phyloP scores from a whole-genome alignment of 148 eudicot species.

The Beta vulgaris region DNA sequence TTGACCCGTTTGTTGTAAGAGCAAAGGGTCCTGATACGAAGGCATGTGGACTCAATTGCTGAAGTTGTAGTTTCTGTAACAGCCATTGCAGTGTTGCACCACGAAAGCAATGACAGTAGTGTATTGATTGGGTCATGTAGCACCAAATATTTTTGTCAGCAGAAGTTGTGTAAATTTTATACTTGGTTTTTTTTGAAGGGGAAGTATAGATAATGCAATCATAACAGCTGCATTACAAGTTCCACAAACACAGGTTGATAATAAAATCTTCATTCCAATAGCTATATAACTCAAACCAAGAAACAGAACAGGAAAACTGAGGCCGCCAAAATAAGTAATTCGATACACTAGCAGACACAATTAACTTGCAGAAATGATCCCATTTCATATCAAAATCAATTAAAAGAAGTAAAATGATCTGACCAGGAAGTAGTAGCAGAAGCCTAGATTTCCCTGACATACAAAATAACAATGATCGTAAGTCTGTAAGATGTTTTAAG shows the following conservation, averaged over 20 bases:
- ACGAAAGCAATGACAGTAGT: conserved; percentile 7
- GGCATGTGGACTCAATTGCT: conserved; percentile 89
- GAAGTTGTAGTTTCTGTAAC: conserved; percentile 24
- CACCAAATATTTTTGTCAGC: conserved; percentile 20
- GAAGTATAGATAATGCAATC: conserved; percentile 27
- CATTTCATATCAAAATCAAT: not conserved
- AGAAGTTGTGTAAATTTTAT: conserved; percentile 2
- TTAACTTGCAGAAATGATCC: not conserved
- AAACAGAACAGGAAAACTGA: conserved; percentile 3
- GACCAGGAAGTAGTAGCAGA: not conserved
- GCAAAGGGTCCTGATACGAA: conserved; percentile 89
- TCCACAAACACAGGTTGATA: conserved; percentile 1
- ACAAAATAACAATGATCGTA: not conserved
- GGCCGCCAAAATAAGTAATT: not conserved
- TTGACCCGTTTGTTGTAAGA: conserved; percentile 81
- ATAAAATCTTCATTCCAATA: not conserved
- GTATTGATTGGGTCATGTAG: conserved; percentile 14
- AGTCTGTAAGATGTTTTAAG: too few species aligned
- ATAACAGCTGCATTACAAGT: not conserved
- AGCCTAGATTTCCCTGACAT: not conserved
- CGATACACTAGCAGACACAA: not conserved
- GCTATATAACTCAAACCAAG: conserved; percentile 8
- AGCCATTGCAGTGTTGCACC: conserved; percentile 17
- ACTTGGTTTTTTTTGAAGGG: not conserved
- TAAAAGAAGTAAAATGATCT: not conserved